phyloP scores from a whole-genome alignment of 352 stramenopile species.

The Phytophthora chlamydospora region DNA sequence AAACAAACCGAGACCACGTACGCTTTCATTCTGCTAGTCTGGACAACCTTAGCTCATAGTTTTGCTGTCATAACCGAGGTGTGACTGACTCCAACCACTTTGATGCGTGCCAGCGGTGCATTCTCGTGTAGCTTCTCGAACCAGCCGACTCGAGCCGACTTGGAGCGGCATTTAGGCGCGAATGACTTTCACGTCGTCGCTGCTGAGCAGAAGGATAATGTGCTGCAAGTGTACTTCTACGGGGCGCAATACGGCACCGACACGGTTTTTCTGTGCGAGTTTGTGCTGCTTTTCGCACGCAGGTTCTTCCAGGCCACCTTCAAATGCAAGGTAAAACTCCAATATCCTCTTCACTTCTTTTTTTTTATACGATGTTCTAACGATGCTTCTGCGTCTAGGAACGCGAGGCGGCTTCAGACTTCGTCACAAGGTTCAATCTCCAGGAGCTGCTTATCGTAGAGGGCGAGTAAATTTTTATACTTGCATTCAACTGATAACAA shows the following conservation, averaged over 20 bases:
- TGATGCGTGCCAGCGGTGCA: conserved; percentile 46
- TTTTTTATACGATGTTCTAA: conserved; percentile 2
- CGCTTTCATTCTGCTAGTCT: conserved; percentile 6
- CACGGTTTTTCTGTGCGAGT: conserved; percentile 73
- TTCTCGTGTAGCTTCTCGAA: conserved; percentile 79
- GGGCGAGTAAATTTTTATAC: conserved; percentile 17
- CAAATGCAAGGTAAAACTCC: conserved; percentile 67
- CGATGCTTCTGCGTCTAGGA: conserved; percentile 38
- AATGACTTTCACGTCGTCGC: conserved; percentile 67
- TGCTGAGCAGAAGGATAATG: conserved; percentile 56
- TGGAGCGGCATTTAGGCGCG: conserved; percentile 50
- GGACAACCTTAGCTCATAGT: too few relatives aligned
- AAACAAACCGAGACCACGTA: conserved; percentile 74
- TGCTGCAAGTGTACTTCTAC: conserved; percentile 80
- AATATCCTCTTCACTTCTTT: conserved; percentile 4
- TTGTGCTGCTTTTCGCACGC: conserved; percentile 71
- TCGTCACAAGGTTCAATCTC: conserved; percentile 75
- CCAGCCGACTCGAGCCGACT: conserved; percentile 45
- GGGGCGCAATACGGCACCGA: conserved; percentile 51
- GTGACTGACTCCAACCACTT: too few relatives aligned
- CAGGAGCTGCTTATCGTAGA: conserved; percentile 63
- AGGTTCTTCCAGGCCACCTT: conserved; percentile 87
- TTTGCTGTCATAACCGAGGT: too few relatives aligned
- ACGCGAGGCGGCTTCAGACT: conserved; percentile 55
- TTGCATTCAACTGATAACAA: too few relatives aligned